Base-by-base conservation (phyloP, 208 protist genomes). In the Phytomonas sp. region DNA sequence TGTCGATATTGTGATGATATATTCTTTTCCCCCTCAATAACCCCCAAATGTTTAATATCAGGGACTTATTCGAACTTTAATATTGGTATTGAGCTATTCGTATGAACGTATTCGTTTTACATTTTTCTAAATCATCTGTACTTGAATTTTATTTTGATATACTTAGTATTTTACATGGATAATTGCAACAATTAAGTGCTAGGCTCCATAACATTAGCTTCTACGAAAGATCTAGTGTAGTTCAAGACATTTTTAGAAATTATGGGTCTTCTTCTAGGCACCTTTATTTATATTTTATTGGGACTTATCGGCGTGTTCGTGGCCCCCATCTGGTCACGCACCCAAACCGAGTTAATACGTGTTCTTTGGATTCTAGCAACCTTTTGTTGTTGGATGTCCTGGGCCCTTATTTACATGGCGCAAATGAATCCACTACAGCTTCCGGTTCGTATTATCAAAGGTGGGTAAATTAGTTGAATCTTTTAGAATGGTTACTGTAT, bases 381-480 rank as follows among this genome's bases (percentile, higher is more conserved):
- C 8, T 95, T 95, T 72, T 97, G 93, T 79, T 94, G 88, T 77
- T 97, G 93, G 91, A 79, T 97, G 70, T 95, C 89, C 62, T 97
- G 88, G 86, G 78, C 84, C 11, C 84, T 94, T n/a, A 93, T 97
- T 33, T 97, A 97, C 84, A 93, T 97, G 88, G 87, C 93, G 30
- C 93, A 97, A 79, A 82, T 97, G 79, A 93, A 96, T 73, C 93
- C 91, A 3, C 75, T 97, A 5, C 63, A 95, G 6, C 77, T 96
- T 29, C 93, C 93, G n/a, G 94, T 85, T 4, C 89, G 93, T 33
- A 87, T 79, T 66, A 87, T 97, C 62, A 88, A 88, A 36, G 76
- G 73, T 12, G 83, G 93, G 72, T 92, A 75, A 80, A 29, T 36
- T 16, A 16, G 59, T 4, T 40, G 60, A 23, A 61, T 75, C 26